phyloP scores from a whole-genome alignment of 78 protist species.

The Chrysochromulina parva region DNA sequence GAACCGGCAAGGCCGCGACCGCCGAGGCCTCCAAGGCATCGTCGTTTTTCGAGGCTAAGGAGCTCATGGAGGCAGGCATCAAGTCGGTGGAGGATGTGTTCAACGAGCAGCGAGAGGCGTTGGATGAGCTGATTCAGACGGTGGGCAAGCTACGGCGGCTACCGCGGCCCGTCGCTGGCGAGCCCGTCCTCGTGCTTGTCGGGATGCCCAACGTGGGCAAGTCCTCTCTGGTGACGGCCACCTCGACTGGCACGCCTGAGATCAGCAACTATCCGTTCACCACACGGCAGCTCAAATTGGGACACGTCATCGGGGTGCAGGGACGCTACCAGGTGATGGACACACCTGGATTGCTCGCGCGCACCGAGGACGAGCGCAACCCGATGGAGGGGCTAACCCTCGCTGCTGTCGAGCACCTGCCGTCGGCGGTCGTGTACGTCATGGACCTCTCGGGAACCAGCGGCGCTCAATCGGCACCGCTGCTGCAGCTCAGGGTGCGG shows the following conservation, averaged over 20 bases:
- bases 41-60: not conserved
- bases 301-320: not conserved
- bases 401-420: not conserved
- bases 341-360: constrained; percentile 12
- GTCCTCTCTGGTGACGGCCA: not conserved
- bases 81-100: not conserved
- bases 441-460: not conserved
- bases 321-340: not conserved
- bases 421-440: not conserved
- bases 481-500: not conserved
- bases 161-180: not conserved
- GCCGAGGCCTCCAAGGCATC: not conserved
- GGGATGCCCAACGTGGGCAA: constrained; percentile 36
- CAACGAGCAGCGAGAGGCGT: not conserved
- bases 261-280: constrained; percentile 7
- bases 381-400: constrained; percentile 14
- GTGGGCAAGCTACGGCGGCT: not conserved
- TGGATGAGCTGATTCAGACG: not conserved
- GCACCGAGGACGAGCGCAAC: not conserved
- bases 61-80: not conserved
- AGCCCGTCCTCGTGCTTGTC: constrained; percentile 13
- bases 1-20: not conserved
- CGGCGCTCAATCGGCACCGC: not conserved
- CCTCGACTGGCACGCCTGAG: constrained; percentile 10
- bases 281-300: not conserved